A percentile compares a stretch with the other conserved stretches of the same genome.
These are phyloP conservation scores for Epichloe typhina DNA, from an alignment of 2,329 filamentous ascomycete species.

Conservation along the genomic window DNA sequence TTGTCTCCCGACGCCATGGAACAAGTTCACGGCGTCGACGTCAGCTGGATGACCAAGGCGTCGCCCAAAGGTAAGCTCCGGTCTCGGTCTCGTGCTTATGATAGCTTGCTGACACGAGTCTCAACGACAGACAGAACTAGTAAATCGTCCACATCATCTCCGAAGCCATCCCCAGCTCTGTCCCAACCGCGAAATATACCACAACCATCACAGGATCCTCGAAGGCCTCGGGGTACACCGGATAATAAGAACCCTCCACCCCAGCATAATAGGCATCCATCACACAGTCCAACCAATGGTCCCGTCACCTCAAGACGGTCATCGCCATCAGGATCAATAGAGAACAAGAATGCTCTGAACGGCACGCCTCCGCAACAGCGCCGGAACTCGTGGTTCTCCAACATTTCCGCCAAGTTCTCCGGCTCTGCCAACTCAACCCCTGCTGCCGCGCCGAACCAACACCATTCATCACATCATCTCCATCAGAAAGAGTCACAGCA, in stretches of 20 bases:
- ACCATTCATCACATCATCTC: constrained; percentile 6
- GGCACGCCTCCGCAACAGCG: constrained; percentile 32
- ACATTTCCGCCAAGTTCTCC: constrained; percentile 84
- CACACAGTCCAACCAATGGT: constrained; percentile 14
- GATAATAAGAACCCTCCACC: constrained; percentile 10
- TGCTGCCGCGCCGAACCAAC: constrained; percentile 14
- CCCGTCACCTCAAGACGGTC: constrained; percentile 13
- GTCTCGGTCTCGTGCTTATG: neutral
- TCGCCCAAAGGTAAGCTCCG: constrained; percentile 55
- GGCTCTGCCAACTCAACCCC: constrained; percentile 31
- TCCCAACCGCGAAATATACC: constrained; percentile 21
- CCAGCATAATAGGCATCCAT: constrained; percentile 9
- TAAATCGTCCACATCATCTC: constrained; percentile 16
- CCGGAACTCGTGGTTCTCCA: constrained; percentile 85
- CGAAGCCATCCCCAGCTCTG: constrained; percentile 13
- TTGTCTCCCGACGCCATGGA: constrained; percentile 45
- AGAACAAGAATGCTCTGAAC: constrained; percentile 16
- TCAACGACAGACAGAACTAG: constrained; percentile 17
- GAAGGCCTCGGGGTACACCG: constrained; percentile 15
- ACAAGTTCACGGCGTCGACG: constrained; percentile 69
- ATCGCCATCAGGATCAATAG: constrained; percentile 23
- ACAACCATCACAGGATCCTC: constrained; percentile 13
- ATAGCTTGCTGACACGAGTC: neutral
- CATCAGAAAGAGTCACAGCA: constrained; percentile 8
- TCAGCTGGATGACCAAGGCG: constrained; percentile 79